phyloP scores from a whole-genome alignment of 352 stramenopile species.

The Pythium phragmiticola region DNA sequence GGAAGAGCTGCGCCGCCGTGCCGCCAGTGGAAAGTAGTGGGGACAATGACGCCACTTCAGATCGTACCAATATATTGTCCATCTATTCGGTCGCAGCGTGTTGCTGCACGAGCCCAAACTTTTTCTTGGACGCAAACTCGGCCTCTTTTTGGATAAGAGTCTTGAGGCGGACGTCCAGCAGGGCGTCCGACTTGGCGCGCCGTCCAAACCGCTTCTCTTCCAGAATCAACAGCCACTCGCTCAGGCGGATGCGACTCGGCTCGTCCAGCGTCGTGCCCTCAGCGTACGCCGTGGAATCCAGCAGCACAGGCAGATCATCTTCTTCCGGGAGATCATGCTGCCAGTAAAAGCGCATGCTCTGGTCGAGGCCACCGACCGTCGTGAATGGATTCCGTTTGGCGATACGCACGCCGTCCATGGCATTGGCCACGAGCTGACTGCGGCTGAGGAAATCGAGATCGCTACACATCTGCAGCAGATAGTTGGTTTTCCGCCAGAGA shows the following conservation, averaged over 20 bases:
- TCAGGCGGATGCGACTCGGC: constrained; percentile 48
- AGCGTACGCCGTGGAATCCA: constrained; percentile 54
- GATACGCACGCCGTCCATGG: constrained; percentile 60
- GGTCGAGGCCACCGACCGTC: constrained; percentile 65
- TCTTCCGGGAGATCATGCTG: constrained; percentile 51
- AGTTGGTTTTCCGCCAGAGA: constrained; percentile 60
- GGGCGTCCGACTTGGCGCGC: constrained; percentile 31
- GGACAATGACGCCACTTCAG: background rate
- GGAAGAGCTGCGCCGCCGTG: constrained; percentile 73
- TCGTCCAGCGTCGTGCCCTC: constrained; percentile 36
- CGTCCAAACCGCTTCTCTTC: constrained; percentile 53
- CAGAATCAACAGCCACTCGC: constrained; percentile 55
- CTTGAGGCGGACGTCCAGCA: constrained; percentile 47
- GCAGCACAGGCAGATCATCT: constrained; percentile 50
- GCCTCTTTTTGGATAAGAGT: constrained; percentile 59
- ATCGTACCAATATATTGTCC: background rate
- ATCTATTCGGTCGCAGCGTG: background rate
- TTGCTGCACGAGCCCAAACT: constrained; percentile 35
- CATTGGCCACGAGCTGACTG: constrained; percentile 46
- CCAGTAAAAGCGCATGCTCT: constrained; percentile 58
- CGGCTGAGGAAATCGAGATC: constrained; percentile 78
- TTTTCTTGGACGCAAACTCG: constrained; percentile 48
- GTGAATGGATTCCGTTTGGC: constrained; percentile 66
- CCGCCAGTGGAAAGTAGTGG: constrained; percentile 47
- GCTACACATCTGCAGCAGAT: constrained; percentile 62